Conservation (phyloP, 441 rosid genomes). For the Pelargonium fulgidum region DNA sequence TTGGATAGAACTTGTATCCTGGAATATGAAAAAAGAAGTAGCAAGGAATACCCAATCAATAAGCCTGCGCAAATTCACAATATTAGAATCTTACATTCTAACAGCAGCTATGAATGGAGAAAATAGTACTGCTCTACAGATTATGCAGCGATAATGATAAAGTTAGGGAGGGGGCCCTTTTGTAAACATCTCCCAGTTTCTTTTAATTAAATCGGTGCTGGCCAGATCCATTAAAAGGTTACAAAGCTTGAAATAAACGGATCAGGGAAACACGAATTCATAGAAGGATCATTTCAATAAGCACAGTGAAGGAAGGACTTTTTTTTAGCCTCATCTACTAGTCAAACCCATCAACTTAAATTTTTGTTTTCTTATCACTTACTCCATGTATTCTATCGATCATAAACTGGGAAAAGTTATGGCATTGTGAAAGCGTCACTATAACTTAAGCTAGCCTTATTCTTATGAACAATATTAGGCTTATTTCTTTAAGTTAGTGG, state of each 20-base stretch:
- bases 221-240: not conserved
- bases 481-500: not conserved
- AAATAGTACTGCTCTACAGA: not conserved
- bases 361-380: no score
- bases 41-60: not conserved
- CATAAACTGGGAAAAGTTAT: not conserved
- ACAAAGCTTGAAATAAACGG: not conserved
- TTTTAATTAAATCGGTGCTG: not conserved
- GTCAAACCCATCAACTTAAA: no score
- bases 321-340: not conserved
- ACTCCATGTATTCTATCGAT: not conserved
- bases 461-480: not conserved
- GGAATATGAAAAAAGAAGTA: slow-evolving; percentile 22
- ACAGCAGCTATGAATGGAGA: not conserved
- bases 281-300: not conserved
- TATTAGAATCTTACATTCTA: not conserved
- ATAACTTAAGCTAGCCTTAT: not conserved
- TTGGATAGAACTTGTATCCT: slow-evolving; percentile 82
- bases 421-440: not conserved
- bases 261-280: not conserved
- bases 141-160: not conserved
- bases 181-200: not conserved
- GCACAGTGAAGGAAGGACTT: not conserved
- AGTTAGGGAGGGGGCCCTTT: not conserved
- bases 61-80: not conserved